These are phyloP conservation scores for Nidula microcarpa DNA, from an alignment of 768 basidiomycete species.

Conservation along the genomic window DNA sequence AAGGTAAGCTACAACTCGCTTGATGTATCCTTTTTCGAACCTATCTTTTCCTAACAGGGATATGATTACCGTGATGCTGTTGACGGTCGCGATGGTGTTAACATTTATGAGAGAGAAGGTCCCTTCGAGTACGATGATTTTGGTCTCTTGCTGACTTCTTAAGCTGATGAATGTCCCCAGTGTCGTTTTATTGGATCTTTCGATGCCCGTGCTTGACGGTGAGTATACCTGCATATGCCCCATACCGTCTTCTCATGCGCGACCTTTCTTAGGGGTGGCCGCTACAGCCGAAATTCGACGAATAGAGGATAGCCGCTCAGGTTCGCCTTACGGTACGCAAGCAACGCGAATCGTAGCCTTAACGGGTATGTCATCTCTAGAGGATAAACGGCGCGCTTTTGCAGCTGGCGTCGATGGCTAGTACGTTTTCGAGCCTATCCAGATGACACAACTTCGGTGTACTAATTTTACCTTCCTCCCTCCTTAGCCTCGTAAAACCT, in stretches of 20 bases:
- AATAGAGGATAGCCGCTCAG: conserved; percentile 48
- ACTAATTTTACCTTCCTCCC: not conserved
- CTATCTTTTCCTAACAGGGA: conserved; percentile 34
- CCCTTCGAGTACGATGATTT: conserved; percentile 77
- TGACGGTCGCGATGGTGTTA: conserved; percentile 84
- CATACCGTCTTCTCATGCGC: not conserved
- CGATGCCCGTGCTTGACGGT: conserved; percentile 95
- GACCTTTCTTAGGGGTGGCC: conserved; percentile 55
- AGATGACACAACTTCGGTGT: not conserved
- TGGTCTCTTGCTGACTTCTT: not conserved
- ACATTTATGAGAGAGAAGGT: conserved; percentile 64
- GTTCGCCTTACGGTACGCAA: conserved; percentile 19
- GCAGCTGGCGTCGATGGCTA: conserved; percentile 95
- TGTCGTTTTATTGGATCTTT: conserved; percentile 83
- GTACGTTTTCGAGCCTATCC: conserved; percentile 45
- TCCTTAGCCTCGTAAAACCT: conserved; percentile 81
- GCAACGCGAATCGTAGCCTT: conserved; percentile 74
- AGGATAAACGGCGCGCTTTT: conserved; percentile 89
- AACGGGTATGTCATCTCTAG: conserved; percentile 90
- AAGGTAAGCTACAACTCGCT: conserved; percentile 32
- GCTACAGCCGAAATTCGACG: conserved; percentile 82
- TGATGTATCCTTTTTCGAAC: conserved; percentile 9
- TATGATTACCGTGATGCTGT: conserved; percentile 76
- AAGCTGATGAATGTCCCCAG: conserved; percentile 31
- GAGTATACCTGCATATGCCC: conserved; percentile 8